Evolutionary conservation across 23 red algal species (phyloP).

Genomic region (Gracilaria domingensis): DNA sequence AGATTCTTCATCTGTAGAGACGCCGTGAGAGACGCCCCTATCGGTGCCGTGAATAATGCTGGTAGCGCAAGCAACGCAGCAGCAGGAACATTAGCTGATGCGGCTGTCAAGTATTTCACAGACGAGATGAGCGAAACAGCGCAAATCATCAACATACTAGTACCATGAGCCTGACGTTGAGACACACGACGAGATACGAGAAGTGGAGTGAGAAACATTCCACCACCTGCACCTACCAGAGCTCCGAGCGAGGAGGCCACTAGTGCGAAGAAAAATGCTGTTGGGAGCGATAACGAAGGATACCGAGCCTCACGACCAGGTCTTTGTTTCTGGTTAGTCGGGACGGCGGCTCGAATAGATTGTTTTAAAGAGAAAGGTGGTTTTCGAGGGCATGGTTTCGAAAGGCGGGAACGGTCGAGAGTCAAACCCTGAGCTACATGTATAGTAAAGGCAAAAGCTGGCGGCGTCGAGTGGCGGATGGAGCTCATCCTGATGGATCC

Average conservation of each 20-base stretch:
- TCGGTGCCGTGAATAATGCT: conserved; percentile 66
- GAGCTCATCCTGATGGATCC: neutral
- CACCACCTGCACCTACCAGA: conserved; percentile 94
- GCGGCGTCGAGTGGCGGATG: neutral
- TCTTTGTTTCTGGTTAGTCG: neutral
- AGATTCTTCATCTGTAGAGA: conserved; percentile 23
- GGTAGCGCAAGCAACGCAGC: conserved; percentile 55
- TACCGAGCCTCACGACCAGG: neutral
- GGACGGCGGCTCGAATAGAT: neutral
- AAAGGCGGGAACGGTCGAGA: neutral
- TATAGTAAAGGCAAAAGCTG: neutral
- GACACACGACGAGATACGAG: conserved; percentile 56
- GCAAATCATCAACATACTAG: conserved; percentile 77
- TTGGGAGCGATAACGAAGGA: neutral
- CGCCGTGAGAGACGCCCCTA: conserved; percentile 53
- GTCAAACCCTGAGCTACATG: neutral
- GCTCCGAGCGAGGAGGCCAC: conserved; percentile 67
- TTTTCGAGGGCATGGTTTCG: neutral
- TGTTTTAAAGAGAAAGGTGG: neutral
- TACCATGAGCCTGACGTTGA: conserved; percentile 91
- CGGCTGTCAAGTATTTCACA: conserved; percentile 56
- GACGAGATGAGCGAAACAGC: conserved; percentile 58
- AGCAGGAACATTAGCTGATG: conserved; percentile 39
- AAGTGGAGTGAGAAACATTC: conserved; percentile 87
- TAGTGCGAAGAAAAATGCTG: conserved; percentile 44